These are phyloP conservation scores for Gossypium australe DNA, from an alignment of 345 rosid genomes.

Conservation along the genomic window DNA sequence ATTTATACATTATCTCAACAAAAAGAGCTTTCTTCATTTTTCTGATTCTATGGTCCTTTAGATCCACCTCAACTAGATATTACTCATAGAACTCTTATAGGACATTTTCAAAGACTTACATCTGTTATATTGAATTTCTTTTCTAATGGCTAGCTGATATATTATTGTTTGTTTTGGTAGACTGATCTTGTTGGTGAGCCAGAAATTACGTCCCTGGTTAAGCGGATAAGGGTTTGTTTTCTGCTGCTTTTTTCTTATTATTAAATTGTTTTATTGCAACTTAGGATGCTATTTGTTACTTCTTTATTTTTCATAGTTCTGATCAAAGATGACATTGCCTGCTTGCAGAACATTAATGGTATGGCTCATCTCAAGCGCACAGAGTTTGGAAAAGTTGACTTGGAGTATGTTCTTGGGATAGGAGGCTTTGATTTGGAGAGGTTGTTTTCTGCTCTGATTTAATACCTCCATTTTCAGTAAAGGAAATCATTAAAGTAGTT, in stretches of 20 bases:
- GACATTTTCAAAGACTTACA: background rate
- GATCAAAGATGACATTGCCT: slow-evolving; percentile 15
- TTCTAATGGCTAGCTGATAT: slow-evolving; percentile 14
- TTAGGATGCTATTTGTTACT: background rate
- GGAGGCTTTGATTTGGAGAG: slow-evolving; percentile 98
- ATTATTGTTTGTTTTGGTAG: slow-evolving; percentile 34
- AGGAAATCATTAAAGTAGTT: background rate
- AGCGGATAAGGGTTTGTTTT: slow-evolving; percentile 57
- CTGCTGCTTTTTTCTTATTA: background rate
- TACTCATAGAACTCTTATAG: background rate
- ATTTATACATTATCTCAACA: background rate
- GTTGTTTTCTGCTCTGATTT: slow-evolving; percentile 29
- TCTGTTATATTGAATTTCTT: background rate
- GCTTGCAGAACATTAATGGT: slow-evolving; percentile 58
- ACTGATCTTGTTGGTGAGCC: slow-evolving; percentile 82
- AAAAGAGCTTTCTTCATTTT: background rate
- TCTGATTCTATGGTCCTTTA: background rate
- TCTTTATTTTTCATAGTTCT: background rate
- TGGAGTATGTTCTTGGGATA: slow-evolving; percentile 95
- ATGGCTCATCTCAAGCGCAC: slow-evolving; percentile 78
- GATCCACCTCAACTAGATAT: background rate
- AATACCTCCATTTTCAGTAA: background rate
- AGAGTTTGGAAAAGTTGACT: slow-evolving; percentile 80
- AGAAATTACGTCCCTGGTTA: slow-evolving; percentile 56
- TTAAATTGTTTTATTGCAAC: background rate